Percentiles rank a stretch among this genome's conserved stretches.
Conservation (phyloP, 306 rosid genomes). For the Pyrus betulifolia region DNA sequence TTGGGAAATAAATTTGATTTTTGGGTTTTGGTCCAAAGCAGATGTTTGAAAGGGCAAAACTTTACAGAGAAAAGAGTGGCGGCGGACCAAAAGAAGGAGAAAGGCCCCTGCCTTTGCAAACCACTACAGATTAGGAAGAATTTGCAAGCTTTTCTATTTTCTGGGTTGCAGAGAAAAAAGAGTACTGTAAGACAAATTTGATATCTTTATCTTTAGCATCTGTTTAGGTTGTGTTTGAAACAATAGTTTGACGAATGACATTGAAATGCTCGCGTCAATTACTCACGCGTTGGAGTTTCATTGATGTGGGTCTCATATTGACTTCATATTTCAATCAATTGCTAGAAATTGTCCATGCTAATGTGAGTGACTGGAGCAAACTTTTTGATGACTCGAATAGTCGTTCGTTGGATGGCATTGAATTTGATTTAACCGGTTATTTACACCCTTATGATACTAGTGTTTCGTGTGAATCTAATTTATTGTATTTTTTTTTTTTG, state of each 20-base stretch:
- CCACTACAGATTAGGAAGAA: constrained; percentile 20
- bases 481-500: neutral
- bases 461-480: neutral
- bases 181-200: neutral
- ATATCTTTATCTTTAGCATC: neutral
- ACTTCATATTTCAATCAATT: neutral
- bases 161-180: constrained; percentile 1
- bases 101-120: constrained; percentile 21
- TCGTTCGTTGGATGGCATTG: neutral
- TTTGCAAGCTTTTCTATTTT: constrained; percentile 1
- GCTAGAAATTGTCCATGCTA: neutral
- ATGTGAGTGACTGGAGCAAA: neutral
- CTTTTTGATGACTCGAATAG: neutral
- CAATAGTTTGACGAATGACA: neutral
- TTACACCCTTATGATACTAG: neutral
- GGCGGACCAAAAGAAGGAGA: constrained; percentile 20
- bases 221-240: neutral
- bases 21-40: constrained; percentile 18
- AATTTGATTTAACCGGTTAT: neutral
- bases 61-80: constrained; percentile 10
- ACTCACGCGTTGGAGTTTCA: neutral
- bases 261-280: neutral
- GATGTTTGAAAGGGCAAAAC: constrained; percentile 31
- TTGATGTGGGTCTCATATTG: neutral
- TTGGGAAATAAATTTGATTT: neutral